Evolutionary conservation across 345 rosid genomes (phyloP).

Genomic region (Boechera retrofracta): DNA sequence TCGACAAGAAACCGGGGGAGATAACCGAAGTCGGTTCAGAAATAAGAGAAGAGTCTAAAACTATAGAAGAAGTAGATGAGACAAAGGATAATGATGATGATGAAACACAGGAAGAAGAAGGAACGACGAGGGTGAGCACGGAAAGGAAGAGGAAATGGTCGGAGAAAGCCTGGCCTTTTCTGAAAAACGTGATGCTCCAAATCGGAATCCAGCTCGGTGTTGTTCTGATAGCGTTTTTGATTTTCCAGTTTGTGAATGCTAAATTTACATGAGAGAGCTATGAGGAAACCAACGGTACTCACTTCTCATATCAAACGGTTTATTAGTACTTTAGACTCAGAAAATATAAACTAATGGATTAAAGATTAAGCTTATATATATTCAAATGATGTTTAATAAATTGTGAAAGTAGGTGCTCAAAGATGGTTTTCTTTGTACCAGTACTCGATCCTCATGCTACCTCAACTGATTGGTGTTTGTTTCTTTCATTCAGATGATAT

Average conservation of each 20-base stretch:
- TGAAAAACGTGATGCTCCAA: conserved; percentile 40
- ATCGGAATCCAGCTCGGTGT: conserved; percentile 48
- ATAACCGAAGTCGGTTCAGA: conserved; percentile 56
- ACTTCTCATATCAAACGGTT: background rate
- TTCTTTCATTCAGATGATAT: background rate
- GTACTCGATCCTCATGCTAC: background rate
- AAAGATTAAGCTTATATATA: background rate
- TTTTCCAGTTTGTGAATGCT: conserved; percentile 35
- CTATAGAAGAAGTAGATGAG: conserved; percentile 44
- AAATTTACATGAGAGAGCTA: conserved; percentile 37
- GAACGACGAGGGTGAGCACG: background rate
- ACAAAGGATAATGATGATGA: conserved; percentile 23
- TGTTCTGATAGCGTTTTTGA: conserved; percentile 34
- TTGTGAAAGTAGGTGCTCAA: background rate
- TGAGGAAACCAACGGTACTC: conserved; percentile 11
- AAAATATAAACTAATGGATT: background rate
- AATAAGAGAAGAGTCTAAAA: conserved; percentile 35
- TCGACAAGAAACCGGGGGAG: conserved; percentile 97
- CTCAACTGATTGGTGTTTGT: background rate
- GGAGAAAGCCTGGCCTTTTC: conserved; percentile 41
- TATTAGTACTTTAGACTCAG: background rate
- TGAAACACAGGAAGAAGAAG: conserved; percentile 33
- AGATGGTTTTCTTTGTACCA: background rate
- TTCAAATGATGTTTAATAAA: background rate
- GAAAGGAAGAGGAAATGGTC: conserved; percentile 37